phyloP scores from a whole-genome alignment of 2,329 filamentous ascomycete genomes.

The Pseudocercospora musae region DNA sequence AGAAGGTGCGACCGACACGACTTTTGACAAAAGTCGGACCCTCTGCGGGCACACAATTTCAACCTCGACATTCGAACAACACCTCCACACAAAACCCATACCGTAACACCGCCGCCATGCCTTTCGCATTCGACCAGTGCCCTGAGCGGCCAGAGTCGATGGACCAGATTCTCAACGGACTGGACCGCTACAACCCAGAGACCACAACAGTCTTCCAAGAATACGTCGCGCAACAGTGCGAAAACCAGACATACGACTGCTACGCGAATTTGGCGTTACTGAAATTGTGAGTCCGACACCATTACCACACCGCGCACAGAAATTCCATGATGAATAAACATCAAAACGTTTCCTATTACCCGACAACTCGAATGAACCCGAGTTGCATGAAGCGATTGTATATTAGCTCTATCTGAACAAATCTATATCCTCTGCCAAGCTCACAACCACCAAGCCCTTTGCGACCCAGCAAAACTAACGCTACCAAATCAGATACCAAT shows the following conservation, averaged over 20 bases:
- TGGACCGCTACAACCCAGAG: slow-evolving; percentile 98
- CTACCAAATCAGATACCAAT: slow-evolving; percentile 75
- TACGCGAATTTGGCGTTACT: slow-evolving; percentile 94
- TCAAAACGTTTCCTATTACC: slow-evolving; percentile 97
- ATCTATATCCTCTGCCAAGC: slow-evolving; percentile 7
- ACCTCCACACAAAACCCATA: neutral
- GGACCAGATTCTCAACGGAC: slow-evolving; percentile 88
- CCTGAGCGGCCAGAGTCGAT: slow-evolving; percentile 90
- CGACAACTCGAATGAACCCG: slow-evolving; percentile 62
- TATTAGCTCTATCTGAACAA: slow-evolving; percentile 72
- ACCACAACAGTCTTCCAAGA: slow-evolving; percentile 90
- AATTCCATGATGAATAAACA: slow-evolving; percentile 70
- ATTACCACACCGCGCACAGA: slow-evolving; percentile 1
- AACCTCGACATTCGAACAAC: neutral
- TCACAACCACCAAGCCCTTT: neutral
- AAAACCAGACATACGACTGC: slow-evolving; percentile 88
- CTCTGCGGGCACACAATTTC: slow-evolving; percentile 14
- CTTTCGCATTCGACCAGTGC: slow-evolving; percentile 73
- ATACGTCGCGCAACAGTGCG: slow-evolving; percentile 92
- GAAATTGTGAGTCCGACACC: slow-evolving; percentile 75
- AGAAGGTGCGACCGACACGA: neutral
- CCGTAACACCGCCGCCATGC: slow-evolving; percentile 35
- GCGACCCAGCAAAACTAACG: slow-evolving; percentile 11
- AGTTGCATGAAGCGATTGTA: slow-evolving; percentile 61
- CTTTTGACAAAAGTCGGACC: neutral